A percentile compares a stretch with the other conserved stretches of the same genome.
Evolutionary conservation across 2,329 filamentous ascomycete genomes (phyloP).

Genomic region (Emmonsiellopsis sp.): DNA sequence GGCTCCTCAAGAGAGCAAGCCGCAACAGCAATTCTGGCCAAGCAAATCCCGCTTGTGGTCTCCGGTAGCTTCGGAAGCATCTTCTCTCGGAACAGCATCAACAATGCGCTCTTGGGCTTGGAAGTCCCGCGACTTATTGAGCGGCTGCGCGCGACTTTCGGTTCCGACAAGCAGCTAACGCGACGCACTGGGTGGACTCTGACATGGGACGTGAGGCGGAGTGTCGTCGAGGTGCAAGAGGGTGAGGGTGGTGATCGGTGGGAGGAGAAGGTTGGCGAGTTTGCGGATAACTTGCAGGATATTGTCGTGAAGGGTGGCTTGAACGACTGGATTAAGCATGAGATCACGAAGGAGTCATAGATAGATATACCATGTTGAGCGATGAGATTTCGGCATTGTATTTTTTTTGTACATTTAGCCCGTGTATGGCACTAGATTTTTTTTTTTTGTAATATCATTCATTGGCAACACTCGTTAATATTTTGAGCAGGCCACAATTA

Average conservation of each 20-base stretch:
- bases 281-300: constrained; percentile 78
- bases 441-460: too few relatives aligned
- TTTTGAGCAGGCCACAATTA: too few relatives aligned
- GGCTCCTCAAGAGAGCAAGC: constrained; percentile 77
- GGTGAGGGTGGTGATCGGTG: constrained; percentile 55
- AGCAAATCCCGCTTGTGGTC: constrained; percentile 70
- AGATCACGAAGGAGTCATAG: constrained; percentile 38
- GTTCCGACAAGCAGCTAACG: constrained; percentile 51
- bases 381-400: too few relatives aligned
- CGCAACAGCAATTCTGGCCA: constrained; percentile 76
- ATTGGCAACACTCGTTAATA: too few relatives aligned
- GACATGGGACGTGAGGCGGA: constrained; percentile 68
- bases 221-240: constrained; percentile 62
- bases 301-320: constrained; percentile 70
- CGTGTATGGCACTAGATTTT: too few relatives aligned
- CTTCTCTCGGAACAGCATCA: constrained; percentile 54
- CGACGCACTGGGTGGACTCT: constrained; percentile 75
- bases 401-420: too few relatives aligned
- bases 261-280: constrained; percentile 72
- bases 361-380: too few relatives aligned
- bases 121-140: constrained; percentile 28
- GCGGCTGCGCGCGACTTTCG: constrained; percentile 27
- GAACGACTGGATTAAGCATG: constrained; percentile 71
- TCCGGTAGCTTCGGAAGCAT: constrained; percentile 77
- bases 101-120: constrained; percentile 31